Base-by-base conservation (phyloP, 2,329 filamentous ascomycete genomes). In the Fusarium sp. region DNA sequence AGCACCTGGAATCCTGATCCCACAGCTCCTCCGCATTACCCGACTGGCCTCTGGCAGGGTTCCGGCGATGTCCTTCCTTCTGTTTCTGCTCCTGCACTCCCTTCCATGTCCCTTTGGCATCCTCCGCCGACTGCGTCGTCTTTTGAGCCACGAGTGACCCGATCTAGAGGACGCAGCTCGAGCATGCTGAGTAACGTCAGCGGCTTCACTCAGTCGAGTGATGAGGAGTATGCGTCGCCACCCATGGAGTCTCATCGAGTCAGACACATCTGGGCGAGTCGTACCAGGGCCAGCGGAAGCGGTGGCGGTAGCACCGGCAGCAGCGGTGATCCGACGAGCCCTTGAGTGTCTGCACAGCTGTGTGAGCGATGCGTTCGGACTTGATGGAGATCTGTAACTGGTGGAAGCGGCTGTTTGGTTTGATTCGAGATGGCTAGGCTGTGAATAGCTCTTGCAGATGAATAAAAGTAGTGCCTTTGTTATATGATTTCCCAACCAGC, bases 151-250 rank as follows among this genome's bases (percentile, higher is more conserved):
- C 78, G 73, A 70, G 77, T 68, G 65, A 75, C 69, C 68, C 84
- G 83, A 75, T 80, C 81, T 29, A 80, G 88, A 46, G 87, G 87
- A 20, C 85, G 88, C 53, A 90, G 87, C 29, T 89, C 87, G 9
- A 89, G 87, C 62, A 90, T 90, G 88, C 84, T 90, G 2, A 90
- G 87, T 73, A 85, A 89, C 72, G 81, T 90, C 3, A 89, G 87
- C n/a, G 87, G 88, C 18, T 89, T 90, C 72, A 90, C 88, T 7
- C 87, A 90, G 78, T 87, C 84, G 14, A 89, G 85, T 70, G 82
- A 81, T 51, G 86, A 85, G 46, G 86, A 85, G 20, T 64, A 74
- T n/a, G 68, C 64, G 29, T 77, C 76, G 10, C 73, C 73, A 13
- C 62, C 73, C 7, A 69, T 74, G 59, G 67, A 73, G 14, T 54